Evolutionary conservation across 164 flowering plant genomes (phyloP), one percentile per base, ranked within the genome.

Genomic region (Umbilicus rupestris): DNA sequence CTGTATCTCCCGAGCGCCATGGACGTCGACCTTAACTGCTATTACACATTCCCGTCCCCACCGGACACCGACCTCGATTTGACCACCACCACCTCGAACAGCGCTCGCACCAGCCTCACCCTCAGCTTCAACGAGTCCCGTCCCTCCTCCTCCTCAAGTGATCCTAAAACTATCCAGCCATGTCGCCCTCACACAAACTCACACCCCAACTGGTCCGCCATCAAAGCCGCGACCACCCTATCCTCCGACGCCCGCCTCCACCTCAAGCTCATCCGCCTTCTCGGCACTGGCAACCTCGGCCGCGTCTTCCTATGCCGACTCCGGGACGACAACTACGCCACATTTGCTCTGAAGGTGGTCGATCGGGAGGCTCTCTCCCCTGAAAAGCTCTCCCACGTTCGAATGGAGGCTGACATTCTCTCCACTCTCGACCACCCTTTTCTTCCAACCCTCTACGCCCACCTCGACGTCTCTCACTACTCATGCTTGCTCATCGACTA

Each of bases 391-490:
- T 63, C 77, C 5, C 87, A 87, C 20, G 87, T 81, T 2, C 71
- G 78, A 68, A 84, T 74, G 70, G 97, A 91, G 75, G 81, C 88
- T 1, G 73, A 81, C 42, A 75, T 90, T 46, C 78, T 90, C 19
- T 76, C 86, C 46, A 8, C 68, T 20, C 76, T 91, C 10, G 96
- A 89, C 65, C 97, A 91, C 66, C 97, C 97, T 5, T 91, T 87
- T 50, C 82, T 91, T 3, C 97, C 96, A 0, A 91, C 96, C 0
- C 82, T 91, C 47, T 91, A 91, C 72, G 91, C 96, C 0, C 88
- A 73, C 42, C 35, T 91, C 47, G 87, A 88, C 20, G 90, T 70
- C 3, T 82, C 89, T 2, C 93, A 84, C 63, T 89, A 87, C 75
- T 77, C 90, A 1, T 91, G 95, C 60, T 77, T 91, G 39, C 71